These are phyloP conservation scores for Hypoxylon sp. DNA, from an alignment of 2,329 filamentous ascomycete genomes.

Conservation along the genomic window DNA sequence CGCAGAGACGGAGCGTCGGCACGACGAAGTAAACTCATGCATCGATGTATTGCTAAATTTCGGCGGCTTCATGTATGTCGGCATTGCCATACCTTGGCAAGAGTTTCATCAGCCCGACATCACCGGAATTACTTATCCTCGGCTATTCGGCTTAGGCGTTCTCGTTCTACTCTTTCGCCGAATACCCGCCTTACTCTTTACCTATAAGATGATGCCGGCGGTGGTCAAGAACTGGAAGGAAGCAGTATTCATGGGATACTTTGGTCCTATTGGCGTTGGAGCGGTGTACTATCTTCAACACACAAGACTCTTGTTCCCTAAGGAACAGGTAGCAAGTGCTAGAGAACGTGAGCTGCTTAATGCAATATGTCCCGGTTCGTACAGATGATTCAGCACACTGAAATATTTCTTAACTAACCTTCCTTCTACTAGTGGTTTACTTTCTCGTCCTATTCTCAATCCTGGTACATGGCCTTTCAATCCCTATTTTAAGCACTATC, in stretches of 20 bases:
- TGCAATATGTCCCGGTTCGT: slow-evolving; percentile 55
- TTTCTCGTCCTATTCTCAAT: slow-evolving; percentile 62
- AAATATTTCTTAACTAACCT: neutral
- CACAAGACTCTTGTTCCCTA: slow-evolving; percentile 60
- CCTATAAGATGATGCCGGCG: slow-evolving; percentile 69
- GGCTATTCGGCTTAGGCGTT: slow-evolving; percentile 67
- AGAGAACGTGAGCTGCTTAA: slow-evolving; percentile 55
- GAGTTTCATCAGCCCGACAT: slow-evolving; percentile 67
- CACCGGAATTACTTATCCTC: slow-evolving; percentile 67
- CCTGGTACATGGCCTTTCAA: slow-evolving; percentile 63
- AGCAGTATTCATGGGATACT: slow-evolving; percentile 75
- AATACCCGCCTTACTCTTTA: slow-evolving; percentile 68
- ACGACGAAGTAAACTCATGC: slow-evolving; percentile 73
- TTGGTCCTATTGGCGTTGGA: slow-evolving; percentile 83
- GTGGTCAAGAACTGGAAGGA: slow-evolving; percentile 69
- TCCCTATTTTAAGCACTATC: slow-evolving; percentile 59
- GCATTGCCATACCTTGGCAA: slow-evolving; percentile 68
- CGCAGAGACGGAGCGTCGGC: slow-evolving; percentile 67
- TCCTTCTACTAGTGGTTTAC: slow-evolving; percentile 55
- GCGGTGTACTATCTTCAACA: slow-evolving; percentile 80
- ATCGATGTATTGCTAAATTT: slow-evolving; percentile 73
- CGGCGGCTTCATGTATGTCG: slow-evolving; percentile 73
- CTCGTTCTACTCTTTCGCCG: slow-evolving; percentile 69
- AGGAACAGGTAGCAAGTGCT: slow-evolving; percentile 33
- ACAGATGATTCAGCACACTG: too few species aligned